Evolutionary conservation across 1,284 basidiomycete species (phyloP), one percentile per base, ranked within the genome.

Genomic region (Austroboletus novae-zelandiae): DNA sequence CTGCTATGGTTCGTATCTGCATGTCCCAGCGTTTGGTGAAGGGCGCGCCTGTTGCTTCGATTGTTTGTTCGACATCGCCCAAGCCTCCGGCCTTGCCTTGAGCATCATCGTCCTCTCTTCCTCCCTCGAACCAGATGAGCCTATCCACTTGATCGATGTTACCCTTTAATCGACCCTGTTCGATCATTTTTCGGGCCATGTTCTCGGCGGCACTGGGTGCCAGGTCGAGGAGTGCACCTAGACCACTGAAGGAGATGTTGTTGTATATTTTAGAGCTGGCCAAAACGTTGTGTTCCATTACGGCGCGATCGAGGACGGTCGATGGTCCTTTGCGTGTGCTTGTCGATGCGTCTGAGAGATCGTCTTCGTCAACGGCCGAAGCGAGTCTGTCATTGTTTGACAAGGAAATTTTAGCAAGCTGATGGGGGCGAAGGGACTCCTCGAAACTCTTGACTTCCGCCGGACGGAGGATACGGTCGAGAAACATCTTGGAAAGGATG

Each of bases 281-380:
- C 52, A 97, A 82, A 15, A 99, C 77, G 67, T 99, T 99, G 73
- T 99, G 97, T 67, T 99, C 96, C 83, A 98, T 91, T 43, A 99
- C 91, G 2, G 97, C 97, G 45, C 94, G 83, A 68, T 98, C 96
- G 30, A 99, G 80, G n/a, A 99, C 94, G 9, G 94, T 98, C 7
- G 91, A 87, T 1, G 96, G 94, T 1, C 90, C 91, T 32, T 83
- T 90, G 48, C 89, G 80, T 53, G 79, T 91, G 72, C 87, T 89
- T 47, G 75, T 77, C 41, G 73, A 75, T 7, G 80, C 72, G 43
- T 81, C 80, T 17, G 65, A 66, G 47, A 74, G 75, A 53, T 69
- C 81, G 39, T 84, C 80, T 34, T 81, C 78, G 44, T 78, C 75
- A 42, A 78, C 75, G 9, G 76, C 71, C 7, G 87, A 84, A 3